Percentiles rank a stretch among this genome's conserved stretches.
Conservation (phyloP, 2,329 filamentous ascomycete genomes). For the Sarocladium brachiariae region DNA sequence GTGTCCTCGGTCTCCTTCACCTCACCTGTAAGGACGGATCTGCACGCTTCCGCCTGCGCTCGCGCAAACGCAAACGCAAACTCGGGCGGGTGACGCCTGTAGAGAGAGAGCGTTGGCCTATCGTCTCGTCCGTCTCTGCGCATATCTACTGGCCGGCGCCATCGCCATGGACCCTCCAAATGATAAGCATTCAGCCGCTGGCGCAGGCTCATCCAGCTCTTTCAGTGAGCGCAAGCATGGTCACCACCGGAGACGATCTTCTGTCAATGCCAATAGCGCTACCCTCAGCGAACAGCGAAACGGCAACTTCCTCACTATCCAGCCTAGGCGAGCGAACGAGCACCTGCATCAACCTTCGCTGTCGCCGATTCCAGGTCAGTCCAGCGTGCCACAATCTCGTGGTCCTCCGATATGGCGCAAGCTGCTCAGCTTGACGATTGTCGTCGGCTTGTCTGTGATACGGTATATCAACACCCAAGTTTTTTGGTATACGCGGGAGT, state of each 20-base stretch:
- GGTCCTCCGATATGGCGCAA: no score
- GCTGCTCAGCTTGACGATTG: no score
- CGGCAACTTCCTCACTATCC: constrained; percentile 24
- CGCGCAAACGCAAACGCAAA: neutral
- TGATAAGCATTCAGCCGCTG: constrained; percentile 15
- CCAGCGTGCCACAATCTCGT: neutral
- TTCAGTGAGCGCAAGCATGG: constrained; percentile 36
- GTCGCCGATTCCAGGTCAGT: constrained; percentile 52
- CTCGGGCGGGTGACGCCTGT: neutral
- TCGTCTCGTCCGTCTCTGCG: neutral
- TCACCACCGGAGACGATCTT: constrained; percentile 42
- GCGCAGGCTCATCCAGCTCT: constrained; percentile 47
- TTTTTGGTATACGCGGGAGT: no score
- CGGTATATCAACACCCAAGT: no score
- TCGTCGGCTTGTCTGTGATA: no score
- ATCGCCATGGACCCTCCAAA: constrained; percentile 3
- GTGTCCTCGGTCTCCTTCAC: neutral
- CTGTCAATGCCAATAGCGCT: constrained; percentile 27
- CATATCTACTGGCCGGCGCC: constrained; percentile 10
- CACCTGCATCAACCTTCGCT: constrained; percentile 23
- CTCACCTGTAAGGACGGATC: no score
- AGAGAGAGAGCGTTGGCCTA: neutral
- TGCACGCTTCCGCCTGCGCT: neutral
- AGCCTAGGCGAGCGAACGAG: constrained; percentile 22
- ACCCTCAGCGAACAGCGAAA: constrained; percentile 23